Evolutionary conservation across 768 basidiomycete species (phyloP).

Genomic region (Phylloporus sp.): DNA sequence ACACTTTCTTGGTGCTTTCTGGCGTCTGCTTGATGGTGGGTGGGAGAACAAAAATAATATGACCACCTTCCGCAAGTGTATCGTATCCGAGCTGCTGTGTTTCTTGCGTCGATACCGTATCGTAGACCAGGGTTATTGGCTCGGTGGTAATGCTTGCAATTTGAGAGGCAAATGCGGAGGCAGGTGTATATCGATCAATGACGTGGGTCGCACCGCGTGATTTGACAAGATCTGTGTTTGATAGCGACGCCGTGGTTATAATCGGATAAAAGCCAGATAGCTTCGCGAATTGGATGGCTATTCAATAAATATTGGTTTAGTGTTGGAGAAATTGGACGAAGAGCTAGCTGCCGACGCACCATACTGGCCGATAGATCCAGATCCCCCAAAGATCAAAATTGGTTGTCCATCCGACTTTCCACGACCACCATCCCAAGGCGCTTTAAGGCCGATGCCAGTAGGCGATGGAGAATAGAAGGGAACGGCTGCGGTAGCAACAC

Average conservation of each 20-base stretch:
- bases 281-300: constrained; percentile 34
- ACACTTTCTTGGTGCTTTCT: constrained; percentile 16
- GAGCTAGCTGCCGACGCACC: constrained; percentile 20
- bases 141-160: constrained; percentile 10
- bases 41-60: constrained; percentile 15
- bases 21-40: constrained; percentile 9
- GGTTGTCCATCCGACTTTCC: constrained; percentile 31
- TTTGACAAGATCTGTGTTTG: constrained; percentile 31
- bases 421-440: constrained; percentile 34
- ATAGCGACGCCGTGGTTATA: constrained; percentile 38
- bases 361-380: constrained; percentile 37
- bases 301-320: too few species aligned
- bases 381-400: constrained; percentile 36
- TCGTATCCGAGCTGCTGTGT: constrained; percentile 35
- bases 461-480: constrained; percentile 31
- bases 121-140: constrained; percentile 17
- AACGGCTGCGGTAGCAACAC: constrained; percentile 28
- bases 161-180: constrained; percentile 11
- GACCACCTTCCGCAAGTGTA: constrained; percentile 30
- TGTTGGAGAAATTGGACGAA: too few species aligned
- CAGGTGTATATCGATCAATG: constrained; percentile 28
- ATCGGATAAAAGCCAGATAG: constrained; percentile 37
- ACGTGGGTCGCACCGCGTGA: constrained; percentile 38
- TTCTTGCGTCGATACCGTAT: constrained; percentile 26
- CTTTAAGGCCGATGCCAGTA: constrained; percentile 28